Conservation (phyloP, 1,284 basidiomycete species). For the Rhodotorula mucilaginosa region DNA sequence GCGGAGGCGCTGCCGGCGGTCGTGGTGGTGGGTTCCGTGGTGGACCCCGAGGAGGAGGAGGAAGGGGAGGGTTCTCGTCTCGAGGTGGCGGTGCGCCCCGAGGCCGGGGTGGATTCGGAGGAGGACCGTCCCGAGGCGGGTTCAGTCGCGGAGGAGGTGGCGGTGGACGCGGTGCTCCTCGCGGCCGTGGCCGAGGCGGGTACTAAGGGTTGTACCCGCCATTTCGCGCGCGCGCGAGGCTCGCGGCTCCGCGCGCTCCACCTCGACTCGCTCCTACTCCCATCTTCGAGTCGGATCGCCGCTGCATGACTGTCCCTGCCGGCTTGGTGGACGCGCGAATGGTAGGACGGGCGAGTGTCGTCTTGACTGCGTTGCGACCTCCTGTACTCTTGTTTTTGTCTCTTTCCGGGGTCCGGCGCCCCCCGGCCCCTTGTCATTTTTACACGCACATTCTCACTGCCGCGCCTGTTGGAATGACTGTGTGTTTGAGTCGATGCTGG, state of each 20-base stretch:
- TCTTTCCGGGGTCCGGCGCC: too few relatives aligned
- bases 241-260: neutral
- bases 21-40: conserved; percentile 23
- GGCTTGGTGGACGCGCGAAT: too few relatives aligned
- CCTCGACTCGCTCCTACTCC: neutral
- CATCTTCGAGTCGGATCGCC: neutral
- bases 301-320: too few relatives aligned
- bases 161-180: conserved; percentile 6
- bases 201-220: conserved; percentile 7
- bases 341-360: too few relatives aligned
- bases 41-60: neutral
- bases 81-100: conserved; percentile 1
- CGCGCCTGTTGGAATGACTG: too few relatives aligned
- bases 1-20: conserved; percentile 41
- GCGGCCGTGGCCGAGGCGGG: conserved; percentile 17
- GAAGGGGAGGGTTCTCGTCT: conserved; percentile 4
- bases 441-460: too few relatives aligned
- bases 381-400: too few relatives aligned
- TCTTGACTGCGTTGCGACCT: too few relatives aligned
- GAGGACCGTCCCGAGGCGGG: conserved; percentile 5
- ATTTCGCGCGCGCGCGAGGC: neutral
- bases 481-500: too few relatives aligned
- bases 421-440: too few relatives aligned
- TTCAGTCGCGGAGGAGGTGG: conserved; percentile 5
- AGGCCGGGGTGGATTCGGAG: conserved; percentile 4